Percentiles rank a stretch among this genome's conserved stretches.
These are phyloP conservation scores for Neofusicoccum parvum DNA, from an alignment of 2,329 filamentous ascomycete genomes.

Conservation along the genomic window DNA sequence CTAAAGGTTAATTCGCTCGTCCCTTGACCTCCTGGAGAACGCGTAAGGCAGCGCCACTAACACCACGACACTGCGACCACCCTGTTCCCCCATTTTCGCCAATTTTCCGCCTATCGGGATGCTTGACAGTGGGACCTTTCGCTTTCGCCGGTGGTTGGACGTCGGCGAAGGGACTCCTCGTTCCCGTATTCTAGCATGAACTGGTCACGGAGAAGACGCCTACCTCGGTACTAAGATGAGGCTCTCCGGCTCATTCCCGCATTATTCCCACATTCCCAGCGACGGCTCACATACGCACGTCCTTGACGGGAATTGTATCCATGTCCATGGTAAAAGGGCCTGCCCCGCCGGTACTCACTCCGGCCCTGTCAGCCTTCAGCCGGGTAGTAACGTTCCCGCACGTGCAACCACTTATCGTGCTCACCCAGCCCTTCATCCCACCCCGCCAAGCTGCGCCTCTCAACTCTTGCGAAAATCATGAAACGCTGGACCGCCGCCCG, in stretches of 20 bases:
- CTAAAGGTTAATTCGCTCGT: not conserved
- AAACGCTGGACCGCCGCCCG: not conserved
- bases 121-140: not conserved
- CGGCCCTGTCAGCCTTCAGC: conserved; percentile 8
- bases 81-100: not conserved
- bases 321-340: not conserved
- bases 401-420: not conserved
- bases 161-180: not conserved
- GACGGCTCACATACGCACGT: too few species aligned
- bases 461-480: not conserved
- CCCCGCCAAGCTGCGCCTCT: not conserved
- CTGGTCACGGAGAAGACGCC: not conserved
- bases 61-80: not conserved
- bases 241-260: not conserved
- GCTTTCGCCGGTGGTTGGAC: not conserved
- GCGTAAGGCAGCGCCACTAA: not conserved
- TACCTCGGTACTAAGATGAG: not conserved
- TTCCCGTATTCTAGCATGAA: not conserved
- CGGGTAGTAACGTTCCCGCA: not conserved
- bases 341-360: not conserved
- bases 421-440: not conserved
- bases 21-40: not conserved
- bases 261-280: not conserved
- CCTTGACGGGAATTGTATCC: not conserved
- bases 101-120: conserved; percentile 10